A percentile compares a stretch with the other conserved stretches of the same genome.
phyloP scores from a whole-genome alignment of 345 rosid genomes.

The Ceriops tagal region DNA sequence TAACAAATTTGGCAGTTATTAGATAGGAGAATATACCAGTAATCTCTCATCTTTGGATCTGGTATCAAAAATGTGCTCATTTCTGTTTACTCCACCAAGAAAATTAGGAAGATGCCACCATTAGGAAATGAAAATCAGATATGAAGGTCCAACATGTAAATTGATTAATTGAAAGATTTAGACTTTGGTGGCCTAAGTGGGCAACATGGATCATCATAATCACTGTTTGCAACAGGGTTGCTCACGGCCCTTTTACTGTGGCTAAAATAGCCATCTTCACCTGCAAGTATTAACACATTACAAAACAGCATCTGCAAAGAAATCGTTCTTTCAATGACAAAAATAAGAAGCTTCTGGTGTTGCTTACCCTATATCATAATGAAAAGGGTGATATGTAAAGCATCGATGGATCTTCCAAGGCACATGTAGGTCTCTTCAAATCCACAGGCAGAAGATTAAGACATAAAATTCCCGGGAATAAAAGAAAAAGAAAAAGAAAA shows the following conservation, averaged over 20 bases:
- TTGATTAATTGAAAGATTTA: neutral
- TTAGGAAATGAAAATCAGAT: neutral
- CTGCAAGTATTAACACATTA: no score
- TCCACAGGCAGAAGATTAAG: neutral
- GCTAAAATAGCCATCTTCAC: no score
- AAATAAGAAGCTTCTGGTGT: neutral
- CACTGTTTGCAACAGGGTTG: conserved; percentile 5
- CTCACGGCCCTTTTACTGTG: no score
- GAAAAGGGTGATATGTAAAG: no score
- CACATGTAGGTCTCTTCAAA: neutral
- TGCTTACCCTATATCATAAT: conserved; percentile 1
- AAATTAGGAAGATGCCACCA: neutral
- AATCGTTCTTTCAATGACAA: neutral
- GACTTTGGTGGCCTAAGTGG: neutral
- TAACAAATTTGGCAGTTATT: no score
- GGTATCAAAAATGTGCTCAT: neutral
- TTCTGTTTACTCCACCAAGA: neutral
- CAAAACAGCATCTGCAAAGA: no score
- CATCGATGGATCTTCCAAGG: neutral
- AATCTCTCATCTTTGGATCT: no score
- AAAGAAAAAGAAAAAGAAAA: neutral
- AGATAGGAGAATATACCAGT: no score
- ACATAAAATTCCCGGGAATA: neutral
- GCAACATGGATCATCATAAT: neutral
- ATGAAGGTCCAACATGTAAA: neutral